These are phyloP conservation scores for Pascua guehoae DNA, from an alignment of 1,284 basidiomycete species.

Conservation along the genomic window DNA sequence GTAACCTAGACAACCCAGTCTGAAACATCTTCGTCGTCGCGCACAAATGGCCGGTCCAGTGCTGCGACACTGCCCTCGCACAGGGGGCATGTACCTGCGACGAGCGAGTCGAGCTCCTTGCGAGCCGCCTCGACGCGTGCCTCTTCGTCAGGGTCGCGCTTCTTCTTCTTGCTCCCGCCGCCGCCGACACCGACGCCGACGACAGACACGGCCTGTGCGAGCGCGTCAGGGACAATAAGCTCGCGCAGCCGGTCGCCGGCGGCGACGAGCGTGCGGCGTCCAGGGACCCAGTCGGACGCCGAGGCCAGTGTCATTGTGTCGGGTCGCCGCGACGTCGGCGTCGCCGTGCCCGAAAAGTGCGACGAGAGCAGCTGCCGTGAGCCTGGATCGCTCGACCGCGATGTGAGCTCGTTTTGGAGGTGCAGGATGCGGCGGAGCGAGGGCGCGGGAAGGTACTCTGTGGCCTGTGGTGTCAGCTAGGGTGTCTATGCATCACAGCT, in stretches of 20 bases:
- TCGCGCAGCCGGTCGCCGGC: slow-evolving; percentile 85
- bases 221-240: slow-evolving; percentile 84
- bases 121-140: slow-evolving; percentile 58
- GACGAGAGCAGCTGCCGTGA: slow-evolving; percentile 38
- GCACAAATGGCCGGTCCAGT: slow-evolving; percentile 79
- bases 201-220: slow-evolving; percentile 56
- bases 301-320: slow-evolving; percentile 21
- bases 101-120: slow-evolving; percentile 76
- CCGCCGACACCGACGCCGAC: slow-evolving; percentile 34
- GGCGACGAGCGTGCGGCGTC: slow-evolving; percentile 74
- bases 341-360: slow-evolving; percentile 18
- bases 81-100: slow-evolving; percentile 81
- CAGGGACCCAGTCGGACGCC: slow-evolving; percentile 52
- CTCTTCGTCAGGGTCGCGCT: slow-evolving; percentile 56
- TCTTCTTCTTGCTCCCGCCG: slow-evolving; percentile 39
- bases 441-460: slow-evolving; percentile 77
- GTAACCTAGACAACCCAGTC: slow-evolving; percentile 68
- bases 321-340: slow-evolving; percentile 23
- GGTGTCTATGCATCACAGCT: slow-evolving; percentile 46
- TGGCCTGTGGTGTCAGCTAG: slow-evolving; percentile 59
- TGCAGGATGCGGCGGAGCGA: slow-evolving; percentile 76
- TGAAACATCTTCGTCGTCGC: slow-evolving; percentile 70
- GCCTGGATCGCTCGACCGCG: slow-evolving; percentile 54
- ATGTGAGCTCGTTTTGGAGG: slow-evolving; percentile 70
- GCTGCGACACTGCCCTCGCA: slow-evolving; percentile 81